Evolutionary conservation across 306 rosid species (phyloP).

Genomic region (Corylus avellana): DNA sequence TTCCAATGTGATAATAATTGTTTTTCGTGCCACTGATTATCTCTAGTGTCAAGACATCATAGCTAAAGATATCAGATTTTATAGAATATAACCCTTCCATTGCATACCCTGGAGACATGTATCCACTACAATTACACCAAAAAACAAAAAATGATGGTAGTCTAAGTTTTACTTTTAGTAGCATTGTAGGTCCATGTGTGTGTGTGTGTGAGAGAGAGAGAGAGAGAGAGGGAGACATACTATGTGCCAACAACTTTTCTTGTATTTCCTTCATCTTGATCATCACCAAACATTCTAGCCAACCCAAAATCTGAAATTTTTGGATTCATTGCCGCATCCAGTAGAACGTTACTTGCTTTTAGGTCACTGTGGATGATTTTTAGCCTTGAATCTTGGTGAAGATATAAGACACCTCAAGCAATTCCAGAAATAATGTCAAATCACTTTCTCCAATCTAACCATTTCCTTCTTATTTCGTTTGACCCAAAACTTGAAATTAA

Average conservation of each 20-base stretch:
- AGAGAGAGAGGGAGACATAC: background rate
- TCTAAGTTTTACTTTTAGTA: background rate
- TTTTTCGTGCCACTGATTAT: conserved; percentile 63
- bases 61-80: conserved; percentile 58
- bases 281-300: background rate
- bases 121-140: conserved; percentile 41
- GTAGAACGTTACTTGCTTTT: conserved; percentile 27
- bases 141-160: background rate
- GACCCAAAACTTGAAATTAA: background rate
- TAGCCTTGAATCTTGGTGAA: background rate
- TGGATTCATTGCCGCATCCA: background rate
- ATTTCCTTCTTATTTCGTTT: conserved; percentile 34
- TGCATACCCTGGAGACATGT: conserved; percentile 68
- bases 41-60: conserved; percentile 57
- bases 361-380: conserved; percentile 30
- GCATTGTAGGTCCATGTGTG: background rate
- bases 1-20: conserved; percentile 28
- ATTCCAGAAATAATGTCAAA: background rate
- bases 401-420: conserved; percentile 1
- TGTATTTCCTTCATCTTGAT: background rate
- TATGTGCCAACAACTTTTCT: background rate
- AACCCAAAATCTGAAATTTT: background rate
- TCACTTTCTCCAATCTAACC: conserved; percentile 7
- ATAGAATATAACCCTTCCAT: conserved; percentile 58
- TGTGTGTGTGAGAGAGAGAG: too few species aligned